These are phyloP conservation scores for Fragilariopsis cylindrus DNA, from an alignment of 108 stramenopile genomes.

Conservation along the genomic window DNA sequence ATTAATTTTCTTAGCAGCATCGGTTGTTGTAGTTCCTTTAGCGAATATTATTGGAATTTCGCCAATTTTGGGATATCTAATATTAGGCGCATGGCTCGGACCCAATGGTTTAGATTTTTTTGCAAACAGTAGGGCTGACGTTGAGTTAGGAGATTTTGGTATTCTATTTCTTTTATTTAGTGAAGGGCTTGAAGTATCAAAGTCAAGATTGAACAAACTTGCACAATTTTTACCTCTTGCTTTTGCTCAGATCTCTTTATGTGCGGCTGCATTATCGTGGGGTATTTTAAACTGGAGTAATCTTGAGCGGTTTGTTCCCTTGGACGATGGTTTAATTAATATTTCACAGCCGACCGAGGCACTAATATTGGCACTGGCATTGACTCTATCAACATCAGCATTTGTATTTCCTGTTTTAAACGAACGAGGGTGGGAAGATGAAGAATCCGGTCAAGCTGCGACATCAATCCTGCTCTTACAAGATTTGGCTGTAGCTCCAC, in stretches of 20 bases:
- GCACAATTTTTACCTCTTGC: conserved; percentile 58
- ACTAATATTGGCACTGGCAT: conserved; percentile 57
- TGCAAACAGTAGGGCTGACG: conserved; percentile 59
- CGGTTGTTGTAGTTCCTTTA: conserved; percentile 58
- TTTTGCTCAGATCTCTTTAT: conserved; percentile 61
- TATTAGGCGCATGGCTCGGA: conserved; percentile 59
- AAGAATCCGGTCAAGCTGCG: conserved; percentile 58
- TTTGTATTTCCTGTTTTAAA: conserved; percentile 75
- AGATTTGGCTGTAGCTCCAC: conserved; percentile 75
- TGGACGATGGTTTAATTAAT: conserved; percentile 48
- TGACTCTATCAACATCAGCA: conserved; percentile 67
- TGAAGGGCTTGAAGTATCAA: conserved; percentile 70
- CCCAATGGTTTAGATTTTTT: conserved; percentile 67
- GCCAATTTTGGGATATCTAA: conserved; percentile 72
- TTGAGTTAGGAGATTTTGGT: conserved; percentile 78
- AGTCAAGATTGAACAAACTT: conserved; percentile 45
- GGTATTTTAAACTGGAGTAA: too few relatives aligned
- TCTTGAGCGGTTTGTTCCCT: conserved; percentile 35
- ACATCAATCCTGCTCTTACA: conserved; percentile 67
- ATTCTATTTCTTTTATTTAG: conserved; percentile 77
- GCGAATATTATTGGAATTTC: conserved; percentile 40
- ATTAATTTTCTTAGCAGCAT: conserved; percentile 58
- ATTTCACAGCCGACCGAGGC: conserved; percentile 62
- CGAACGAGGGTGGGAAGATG: conserved; percentile 68
- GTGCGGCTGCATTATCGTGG: conserved; percentile 36